A percentile compares a stretch with the other conserved stretches of the same genome.
These are phyloP conservation scores for Leptomonas pyrrhocoris DNA, from an alignment of 208 protist species.

Conservation along the genomic window DNA sequence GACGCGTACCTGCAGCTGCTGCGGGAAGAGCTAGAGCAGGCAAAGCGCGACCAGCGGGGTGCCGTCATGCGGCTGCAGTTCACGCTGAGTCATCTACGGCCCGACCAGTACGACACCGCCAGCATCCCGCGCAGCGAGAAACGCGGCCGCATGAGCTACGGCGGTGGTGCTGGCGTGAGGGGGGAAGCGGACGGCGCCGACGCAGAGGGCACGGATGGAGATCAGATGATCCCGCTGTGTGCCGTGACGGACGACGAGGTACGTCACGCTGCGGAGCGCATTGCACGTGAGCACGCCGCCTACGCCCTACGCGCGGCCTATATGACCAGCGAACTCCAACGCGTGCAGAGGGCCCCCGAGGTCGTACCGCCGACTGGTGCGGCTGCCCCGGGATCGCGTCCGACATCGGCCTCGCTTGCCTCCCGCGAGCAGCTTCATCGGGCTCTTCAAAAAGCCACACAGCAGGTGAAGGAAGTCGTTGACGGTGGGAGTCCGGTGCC, in stretches of 20 bases:
- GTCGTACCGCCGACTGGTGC: background rate
- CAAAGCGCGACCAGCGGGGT: slow-evolving; percentile 29
- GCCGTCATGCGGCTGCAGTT: slow-evolving; percentile 41
- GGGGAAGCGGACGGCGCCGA: background rate
- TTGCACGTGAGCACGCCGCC: slow-evolving; percentile 33
- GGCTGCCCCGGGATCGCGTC: no score
- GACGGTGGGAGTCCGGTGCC: slow-evolving; percentile 12
- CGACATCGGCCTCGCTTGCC: slow-evolving; percentile 3
- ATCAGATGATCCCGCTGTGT: slow-evolving; percentile 10
- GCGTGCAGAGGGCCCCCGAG: slow-evolving; percentile 5
- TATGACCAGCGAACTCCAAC: slow-evolving; percentile 23
- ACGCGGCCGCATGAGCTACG: background rate
- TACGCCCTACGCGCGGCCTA: slow-evolving; percentile 24
- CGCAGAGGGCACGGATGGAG: background rate
- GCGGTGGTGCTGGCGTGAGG: background rate
- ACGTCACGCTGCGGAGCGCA: slow-evolving; percentile 5
- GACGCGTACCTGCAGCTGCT: slow-evolving; percentile 39
- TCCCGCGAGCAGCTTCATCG: slow-evolving; percentile 24
- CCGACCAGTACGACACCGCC: slow-evolving; percentile 31
- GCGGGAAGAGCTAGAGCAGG: slow-evolving; percentile 35
- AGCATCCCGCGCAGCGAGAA: slow-evolving; percentile 1
- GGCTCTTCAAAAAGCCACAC: slow-evolving; percentile 12
- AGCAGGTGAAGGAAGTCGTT: slow-evolving; percentile 19
- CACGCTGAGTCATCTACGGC: slow-evolving; percentile 33
- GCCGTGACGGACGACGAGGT: slow-evolving; percentile 26